Conservation (phyloP, 2,329 filamentous ascomycete species). For the Beauveria scarabaeidicola region DNA sequence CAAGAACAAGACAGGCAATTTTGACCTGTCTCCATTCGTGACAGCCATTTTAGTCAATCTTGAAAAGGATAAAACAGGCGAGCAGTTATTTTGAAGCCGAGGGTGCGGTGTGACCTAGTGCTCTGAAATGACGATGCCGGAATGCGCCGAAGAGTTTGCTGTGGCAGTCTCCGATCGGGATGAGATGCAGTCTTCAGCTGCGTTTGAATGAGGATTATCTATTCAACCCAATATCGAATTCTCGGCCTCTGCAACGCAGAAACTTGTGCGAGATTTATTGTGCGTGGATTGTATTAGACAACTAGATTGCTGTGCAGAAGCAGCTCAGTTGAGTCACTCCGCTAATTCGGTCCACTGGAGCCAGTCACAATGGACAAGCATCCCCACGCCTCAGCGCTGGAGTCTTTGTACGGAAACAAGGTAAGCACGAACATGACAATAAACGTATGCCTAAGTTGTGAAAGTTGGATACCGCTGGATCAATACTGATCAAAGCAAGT, state of each 20-base stretch:
- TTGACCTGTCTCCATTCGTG: slow-evolving; percentile 25
- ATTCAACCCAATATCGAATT: neutral
- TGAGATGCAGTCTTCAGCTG: neutral
- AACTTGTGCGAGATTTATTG: neutral
- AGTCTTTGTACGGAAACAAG: neutral
- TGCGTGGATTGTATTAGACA: neutral
- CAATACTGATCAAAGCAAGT: too few species aligned
- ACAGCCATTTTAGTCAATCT: slow-evolving; percentile 19
- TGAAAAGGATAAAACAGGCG: neutral
- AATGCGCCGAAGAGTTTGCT: neutral
- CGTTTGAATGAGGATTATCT: neutral
- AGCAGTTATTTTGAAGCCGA: neutral
- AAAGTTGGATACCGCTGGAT: too few species aligned
- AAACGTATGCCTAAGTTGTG: neutral
- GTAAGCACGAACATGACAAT: neutral
- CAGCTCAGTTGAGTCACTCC: slow-evolving; percentile 4
- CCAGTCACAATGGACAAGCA: neutral
- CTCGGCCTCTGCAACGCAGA: neutral
- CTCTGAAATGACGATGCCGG: neutral
- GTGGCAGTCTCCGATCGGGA: neutral
- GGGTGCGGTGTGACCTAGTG: neutral
- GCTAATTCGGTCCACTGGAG: neutral
- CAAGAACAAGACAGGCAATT: slow-evolving; percentile 37
- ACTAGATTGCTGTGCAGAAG: neutral
- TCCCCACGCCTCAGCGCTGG: neutral